Base-by-base conservation (phyloP, 805 yeast genomes). In the Yamadazyma endophytica region DNA sequence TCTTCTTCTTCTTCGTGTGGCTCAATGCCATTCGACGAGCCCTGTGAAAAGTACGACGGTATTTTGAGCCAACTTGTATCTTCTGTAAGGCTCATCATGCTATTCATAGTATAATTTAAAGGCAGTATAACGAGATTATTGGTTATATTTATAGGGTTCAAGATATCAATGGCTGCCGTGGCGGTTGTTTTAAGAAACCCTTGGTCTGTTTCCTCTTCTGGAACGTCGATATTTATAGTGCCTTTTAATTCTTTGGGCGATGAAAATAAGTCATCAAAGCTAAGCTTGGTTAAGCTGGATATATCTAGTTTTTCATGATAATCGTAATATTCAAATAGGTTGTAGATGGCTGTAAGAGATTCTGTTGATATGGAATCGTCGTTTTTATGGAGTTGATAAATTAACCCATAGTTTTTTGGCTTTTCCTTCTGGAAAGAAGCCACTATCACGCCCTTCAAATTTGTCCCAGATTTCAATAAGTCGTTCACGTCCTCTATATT, bases 101-200 rank as follows among this genome's bases (percentile, higher is more conserved):
- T 60, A 28, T 47, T 56, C 25, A 64, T 52, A 1, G 70, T 62
- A 24, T 46, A 51, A 28, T 47, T 56, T 5, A 65, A 26, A 1
- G 71, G 71, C 58, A 49, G 60, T 7, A 64, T 50, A 5, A 64
- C 61, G 18, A 61, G 46, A 32, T 52, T 53, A 36, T 57, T 61
- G 9, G 68, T 57, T 11, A 64, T 39, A 30, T 46, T 56, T 5
- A 57, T 36, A 0, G 68, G 68, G 28, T 58, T 47, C n/a, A 61
- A 42, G 29, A 54, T 34, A 6, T 54, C 60, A 16, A 56, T 37
- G 4, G 62, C 58, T 2, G 49, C 37, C 4, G 43, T 22, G 4
- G 40, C 42, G 9, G 40, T 29, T 13, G 22, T 26, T 23, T 26
- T 22, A 7, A 41, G 25, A 21, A 37, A 28, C 22, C 33, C 28